Conservation (phyloP, 2,329 filamentous ascomycete species). For the Bipolaris oryzae region DNA sequence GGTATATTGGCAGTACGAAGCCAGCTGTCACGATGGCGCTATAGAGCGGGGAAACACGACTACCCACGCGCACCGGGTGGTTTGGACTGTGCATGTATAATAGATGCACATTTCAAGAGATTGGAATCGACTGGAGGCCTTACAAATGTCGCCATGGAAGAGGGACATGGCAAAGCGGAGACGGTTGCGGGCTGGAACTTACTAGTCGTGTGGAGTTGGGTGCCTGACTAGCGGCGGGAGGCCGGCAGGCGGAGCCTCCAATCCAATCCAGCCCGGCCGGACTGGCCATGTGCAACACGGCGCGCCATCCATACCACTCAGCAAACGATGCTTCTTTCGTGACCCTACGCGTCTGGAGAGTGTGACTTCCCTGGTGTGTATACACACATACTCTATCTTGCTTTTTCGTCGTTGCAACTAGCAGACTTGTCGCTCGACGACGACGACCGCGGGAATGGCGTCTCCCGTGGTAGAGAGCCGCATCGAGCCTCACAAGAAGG, state of each 20-base stretch:
- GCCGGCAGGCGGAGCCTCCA: constrained; percentile 13
- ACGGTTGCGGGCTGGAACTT: background rate
- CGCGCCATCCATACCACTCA: constrained; percentile 2
- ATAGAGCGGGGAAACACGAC: too few relatives aligned
- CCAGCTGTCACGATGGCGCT: background rate
- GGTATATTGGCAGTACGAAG: constrained; percentile 6
- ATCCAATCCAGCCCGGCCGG: constrained; percentile 11
- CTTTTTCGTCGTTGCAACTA: background rate
- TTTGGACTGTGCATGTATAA: too few relatives aligned
- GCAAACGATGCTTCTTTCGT: constrained; percentile 7
- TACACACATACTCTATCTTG: background rate
- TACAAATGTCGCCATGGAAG: background rate
- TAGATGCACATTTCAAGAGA: background rate
- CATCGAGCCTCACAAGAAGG: constrained; percentile 49
- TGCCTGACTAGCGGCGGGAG: constrained; percentile 13
- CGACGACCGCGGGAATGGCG: constrained; percentile 34
- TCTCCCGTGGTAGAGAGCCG: constrained; percentile 45
- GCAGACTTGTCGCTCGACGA: background rate
- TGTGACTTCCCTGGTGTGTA: background rate
- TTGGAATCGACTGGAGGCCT: background rate
- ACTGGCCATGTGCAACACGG: constrained; percentile 4
- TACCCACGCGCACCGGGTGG: too few relatives aligned
- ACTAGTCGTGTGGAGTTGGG: constrained; percentile 3
- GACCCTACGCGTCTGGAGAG: background rate
- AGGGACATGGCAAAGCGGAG: background rate